A percentile compares a stretch with the other conserved stretches of the same genome.
phyloP scores from a whole-genome alignment of 1,284 basidiomycete genomes.

The Apiotrichum mycotoxinovorans region DNA sequence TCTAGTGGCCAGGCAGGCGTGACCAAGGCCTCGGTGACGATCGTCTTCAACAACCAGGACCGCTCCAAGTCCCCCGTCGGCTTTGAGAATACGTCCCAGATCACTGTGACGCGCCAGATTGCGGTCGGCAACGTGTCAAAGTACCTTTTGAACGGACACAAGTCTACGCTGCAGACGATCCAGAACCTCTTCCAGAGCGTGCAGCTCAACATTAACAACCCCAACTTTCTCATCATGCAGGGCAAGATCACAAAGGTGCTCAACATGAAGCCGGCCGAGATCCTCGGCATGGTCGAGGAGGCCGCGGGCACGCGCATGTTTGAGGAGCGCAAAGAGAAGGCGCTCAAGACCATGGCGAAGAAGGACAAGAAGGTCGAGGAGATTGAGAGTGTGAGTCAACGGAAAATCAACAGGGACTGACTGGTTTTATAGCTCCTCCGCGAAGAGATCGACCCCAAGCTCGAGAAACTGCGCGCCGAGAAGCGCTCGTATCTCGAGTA shows the following conservation, averaged over 20 bases:
- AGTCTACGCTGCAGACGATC: conserved; percentile 79
- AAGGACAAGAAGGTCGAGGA: conserved; percentile 97
- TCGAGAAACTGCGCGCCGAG: conserved; percentile 85
- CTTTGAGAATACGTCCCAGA: conserved; percentile 76
- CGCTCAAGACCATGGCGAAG: conserved; percentile 92
- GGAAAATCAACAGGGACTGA: not conserved
- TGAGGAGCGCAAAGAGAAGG: conserved; percentile 97
- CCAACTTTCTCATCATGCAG: conserved; percentile 99
- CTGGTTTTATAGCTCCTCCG: conserved; percentile 56
- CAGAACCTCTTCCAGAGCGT: conserved; percentile 96
- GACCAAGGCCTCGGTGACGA: conserved; percentile 95
- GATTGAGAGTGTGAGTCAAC: conserved; percentile 60
- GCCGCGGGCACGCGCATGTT: conserved; percentile 99
- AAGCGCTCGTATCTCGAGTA: conserved; percentile 87
- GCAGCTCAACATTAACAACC: conserved; percentile 99
- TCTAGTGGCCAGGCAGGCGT: conserved; percentile 90
- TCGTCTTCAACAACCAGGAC: conserved; percentile 99
- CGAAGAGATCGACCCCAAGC: conserved; percentile 93
- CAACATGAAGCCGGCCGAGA: conserved; percentile 98
- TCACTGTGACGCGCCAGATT: conserved; percentile 94
- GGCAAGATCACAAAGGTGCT: conserved; percentile 94
- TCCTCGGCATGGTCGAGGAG: conserved; percentile 98
- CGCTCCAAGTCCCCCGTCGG: conserved; percentile 79
- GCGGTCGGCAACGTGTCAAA: conserved; percentile 92
- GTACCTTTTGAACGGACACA: conserved; percentile 96